A percentile compares a stretch with the other conserved stretches of the same genome.
Evolutionary conservation across 106 monocot genomes (phyloP).

Genomic region (Dendrobium huoshanense): DNA sequence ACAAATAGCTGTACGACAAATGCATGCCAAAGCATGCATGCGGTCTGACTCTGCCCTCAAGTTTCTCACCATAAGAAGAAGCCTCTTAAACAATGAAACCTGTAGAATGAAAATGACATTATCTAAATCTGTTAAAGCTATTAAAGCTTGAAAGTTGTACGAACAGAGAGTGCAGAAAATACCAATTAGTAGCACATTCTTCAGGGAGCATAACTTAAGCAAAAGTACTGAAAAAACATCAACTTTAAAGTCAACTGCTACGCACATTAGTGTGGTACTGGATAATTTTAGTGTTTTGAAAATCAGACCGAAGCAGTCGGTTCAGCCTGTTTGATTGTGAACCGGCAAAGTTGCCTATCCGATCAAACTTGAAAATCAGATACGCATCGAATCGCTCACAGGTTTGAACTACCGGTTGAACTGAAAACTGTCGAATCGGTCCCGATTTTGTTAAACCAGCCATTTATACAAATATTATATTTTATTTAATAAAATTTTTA

Average conservation of each 20-base stretch:
- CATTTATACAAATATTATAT: no score
- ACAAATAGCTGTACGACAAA: constrained; percentile 96
- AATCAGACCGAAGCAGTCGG: no score
- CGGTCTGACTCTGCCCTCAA: constrained; percentile 97
- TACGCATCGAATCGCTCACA: no score
- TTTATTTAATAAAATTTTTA: no score
- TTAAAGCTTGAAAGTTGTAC: background rate
- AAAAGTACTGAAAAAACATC: background rate
- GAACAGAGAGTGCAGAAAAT: background rate
- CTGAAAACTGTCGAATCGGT: no score
- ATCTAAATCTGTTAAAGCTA: background rate
- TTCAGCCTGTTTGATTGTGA: no score
- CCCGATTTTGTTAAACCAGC: no score
- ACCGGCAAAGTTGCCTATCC: no score
- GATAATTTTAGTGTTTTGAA: no score
- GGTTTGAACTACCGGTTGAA: no score
- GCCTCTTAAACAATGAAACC: constrained; percentile 91
- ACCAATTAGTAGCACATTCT: background rate
- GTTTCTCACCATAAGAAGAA: constrained; percentile 95
- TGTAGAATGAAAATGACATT: constrained; percentile 18
- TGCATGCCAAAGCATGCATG: constrained; percentile 98
- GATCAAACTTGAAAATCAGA: no score
- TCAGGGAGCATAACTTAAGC: background rate
- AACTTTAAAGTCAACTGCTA: background rate
- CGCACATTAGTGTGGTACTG: background rate